Conservation (phyloP, 192 early-diverging fungal species). For the Globomyces pollinis-pini region DNA sequence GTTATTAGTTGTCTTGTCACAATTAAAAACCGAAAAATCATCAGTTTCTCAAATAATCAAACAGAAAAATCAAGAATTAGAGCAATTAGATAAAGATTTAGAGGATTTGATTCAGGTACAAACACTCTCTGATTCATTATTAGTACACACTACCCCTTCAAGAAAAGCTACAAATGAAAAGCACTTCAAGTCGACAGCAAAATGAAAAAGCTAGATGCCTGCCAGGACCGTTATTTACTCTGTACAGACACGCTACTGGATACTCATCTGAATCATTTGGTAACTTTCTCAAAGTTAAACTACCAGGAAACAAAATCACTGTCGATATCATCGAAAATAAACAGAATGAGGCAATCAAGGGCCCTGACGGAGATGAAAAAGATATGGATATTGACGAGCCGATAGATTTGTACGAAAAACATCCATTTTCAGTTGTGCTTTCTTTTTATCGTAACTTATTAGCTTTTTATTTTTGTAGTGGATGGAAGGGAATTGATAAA, state of each 20-base stretch:
- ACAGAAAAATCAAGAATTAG: background rate
- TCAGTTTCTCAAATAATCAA: too few species aligned
- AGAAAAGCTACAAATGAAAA: background rate
- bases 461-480: background rate
- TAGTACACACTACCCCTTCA: background rate
- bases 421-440: background rate
- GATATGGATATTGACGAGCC: background rate
- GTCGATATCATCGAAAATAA: too few species aligned
- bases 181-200: background rate
- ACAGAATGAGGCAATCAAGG: background rate
- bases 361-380: background rate
- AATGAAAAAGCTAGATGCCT: background rate
- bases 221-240: background rate
- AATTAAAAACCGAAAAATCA: too few species aligned
- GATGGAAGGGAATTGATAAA: background rate
- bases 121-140: background rate
- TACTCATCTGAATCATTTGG: background rate
- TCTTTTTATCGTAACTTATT: background rate
- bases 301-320: too few species aligned
- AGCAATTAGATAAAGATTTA: background rate
- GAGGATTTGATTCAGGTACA: constrained; percentile 1
- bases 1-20: too few species aligned
- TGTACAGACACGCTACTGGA: background rate
- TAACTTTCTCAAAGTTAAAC: too few species aligned
- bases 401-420: background rate